Evolutionary conservation across 306 rosid genomes (phyloP).

Genomic region (Macrotyloma uniflorum): DNA sequence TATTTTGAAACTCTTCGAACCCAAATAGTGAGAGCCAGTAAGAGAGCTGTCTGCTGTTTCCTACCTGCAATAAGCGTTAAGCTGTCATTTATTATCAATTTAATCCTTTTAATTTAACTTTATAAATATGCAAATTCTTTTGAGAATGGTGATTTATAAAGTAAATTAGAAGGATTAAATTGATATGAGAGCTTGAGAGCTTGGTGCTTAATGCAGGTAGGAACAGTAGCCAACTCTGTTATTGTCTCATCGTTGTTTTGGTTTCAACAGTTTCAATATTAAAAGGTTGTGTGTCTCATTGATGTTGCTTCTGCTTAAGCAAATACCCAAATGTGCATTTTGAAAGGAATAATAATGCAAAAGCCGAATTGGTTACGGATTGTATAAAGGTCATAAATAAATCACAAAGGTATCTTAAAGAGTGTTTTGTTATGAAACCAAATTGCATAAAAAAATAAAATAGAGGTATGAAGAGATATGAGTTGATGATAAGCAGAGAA

Average conservation of each 20-base stretch:
- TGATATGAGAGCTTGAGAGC: too few species aligned
- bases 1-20: not conserved
- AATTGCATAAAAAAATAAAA: not conserved
- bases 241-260: not conserved
- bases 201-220: not conserved
- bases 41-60: not conserved
- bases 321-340: not conserved
- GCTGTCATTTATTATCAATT: too few species aligned
- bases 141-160: not conserved
- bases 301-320: not conserved
- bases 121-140: not conserved
- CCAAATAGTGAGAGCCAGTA: not conserved
- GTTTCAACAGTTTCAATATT: not conserved
- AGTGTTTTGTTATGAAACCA: not conserved
- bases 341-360: not conserved
- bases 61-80: not conserved
- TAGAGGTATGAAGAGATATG: too few species aligned
- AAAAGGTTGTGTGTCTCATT: not conserved
- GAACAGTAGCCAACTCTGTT: not conserved
- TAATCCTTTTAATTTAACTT: not conserved
- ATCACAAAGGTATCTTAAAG: too few species aligned
- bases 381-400: too few species aligned
- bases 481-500: too few species aligned
- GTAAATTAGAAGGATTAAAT: not conserved
- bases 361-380: not conserved